phyloP scores from a whole-genome alignment of 2,329 filamentous ascomycete genomes.

The Fusarium sp. region DNA sequence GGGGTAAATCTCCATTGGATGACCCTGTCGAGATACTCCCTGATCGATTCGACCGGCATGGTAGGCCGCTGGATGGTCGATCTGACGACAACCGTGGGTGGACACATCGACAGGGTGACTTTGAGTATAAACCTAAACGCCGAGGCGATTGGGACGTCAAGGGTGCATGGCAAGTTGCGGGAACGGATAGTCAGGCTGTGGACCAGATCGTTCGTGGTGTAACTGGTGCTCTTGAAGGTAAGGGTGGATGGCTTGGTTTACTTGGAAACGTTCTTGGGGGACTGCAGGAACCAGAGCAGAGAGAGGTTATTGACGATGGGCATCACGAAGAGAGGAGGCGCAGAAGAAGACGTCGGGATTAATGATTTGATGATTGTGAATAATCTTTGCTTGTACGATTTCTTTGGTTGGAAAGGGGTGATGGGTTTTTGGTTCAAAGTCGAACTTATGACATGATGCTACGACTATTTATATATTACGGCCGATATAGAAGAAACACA shows the following conservation, averaged over 20 bases:
- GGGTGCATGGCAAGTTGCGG: constrained; percentile 57
- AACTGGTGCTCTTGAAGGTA: constrained; percentile 45
- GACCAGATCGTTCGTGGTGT: constrained; percentile 47
- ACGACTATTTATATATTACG: constrained; percentile 42
- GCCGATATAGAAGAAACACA: constrained; percentile 41
- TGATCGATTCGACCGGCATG: constrained; percentile 57
- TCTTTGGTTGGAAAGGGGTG: constrained; percentile 30
- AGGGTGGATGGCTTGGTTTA: constrained; percentile 45
- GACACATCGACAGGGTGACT: constrained; percentile 54
- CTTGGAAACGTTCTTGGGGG: constrained; percentile 47
- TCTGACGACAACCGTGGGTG: constrained; percentile 35
- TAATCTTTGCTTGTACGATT: constrained; percentile 19
- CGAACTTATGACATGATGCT: constrained; percentile 36
- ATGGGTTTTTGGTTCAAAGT: constrained; percentile 26
- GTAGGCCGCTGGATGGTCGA: constrained; percentile 51
- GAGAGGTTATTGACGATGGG: constrained; percentile 27
- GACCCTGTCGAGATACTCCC: constrained; percentile 56
- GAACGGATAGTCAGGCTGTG: constrained; percentile 54
- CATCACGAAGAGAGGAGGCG: constrained; percentile 29
- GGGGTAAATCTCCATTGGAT: constrained; percentile 41
- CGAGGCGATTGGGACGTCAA: constrained; percentile 49
- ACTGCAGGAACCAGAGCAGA: constrained; percentile 19
- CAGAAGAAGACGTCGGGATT: constrained; percentile 27
- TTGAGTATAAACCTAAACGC: constrained; percentile 50
- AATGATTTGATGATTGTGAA: constrained; percentile 40